Conservation (phyloP, 768 basidiomycete species). For the Tylopilus vinaceipallidus region DNA sequence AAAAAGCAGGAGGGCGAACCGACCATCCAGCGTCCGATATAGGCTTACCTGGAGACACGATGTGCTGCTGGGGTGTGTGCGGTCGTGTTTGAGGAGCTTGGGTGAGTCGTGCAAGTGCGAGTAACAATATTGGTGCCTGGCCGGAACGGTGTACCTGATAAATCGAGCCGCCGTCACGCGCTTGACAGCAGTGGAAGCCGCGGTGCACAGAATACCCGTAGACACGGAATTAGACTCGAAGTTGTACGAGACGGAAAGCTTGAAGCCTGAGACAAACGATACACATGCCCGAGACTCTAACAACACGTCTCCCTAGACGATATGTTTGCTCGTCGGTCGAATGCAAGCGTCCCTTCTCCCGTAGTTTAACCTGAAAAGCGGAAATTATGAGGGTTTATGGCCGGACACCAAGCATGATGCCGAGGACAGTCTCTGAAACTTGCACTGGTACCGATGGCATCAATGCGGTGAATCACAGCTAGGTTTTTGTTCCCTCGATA, state of each 20-base stretch:
- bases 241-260: too few relatives aligned
- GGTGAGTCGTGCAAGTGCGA: too few relatives aligned
- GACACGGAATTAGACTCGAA: too few relatives aligned
- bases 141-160: too few relatives aligned
- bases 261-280: too few relatives aligned
- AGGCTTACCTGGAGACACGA: too few relatives aligned
- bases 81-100: too few relatives aligned
- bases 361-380: neutral
- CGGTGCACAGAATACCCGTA: neutral
- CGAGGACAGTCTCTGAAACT: neutral
- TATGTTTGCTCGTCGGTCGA: neutral
- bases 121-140: too few relatives aligned
- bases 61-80: too few relatives aligned
- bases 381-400: neutral
- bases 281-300: neutral
- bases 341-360: neutral
- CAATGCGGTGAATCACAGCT: slow-evolving; percentile 1
- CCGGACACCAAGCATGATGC: slow-evolving; percentile 2
- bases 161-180: too few relatives aligned
- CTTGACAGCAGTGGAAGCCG: too few relatives aligned
- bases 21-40: neutral
- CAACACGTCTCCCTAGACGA: neutral
- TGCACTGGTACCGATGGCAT: neutral
- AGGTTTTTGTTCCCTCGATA: neutral
- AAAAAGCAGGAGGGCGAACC: neutral